Evolutionary conservation across 257 asterid species (phyloP).

Genomic region (Penstemon barbatus): DNA sequence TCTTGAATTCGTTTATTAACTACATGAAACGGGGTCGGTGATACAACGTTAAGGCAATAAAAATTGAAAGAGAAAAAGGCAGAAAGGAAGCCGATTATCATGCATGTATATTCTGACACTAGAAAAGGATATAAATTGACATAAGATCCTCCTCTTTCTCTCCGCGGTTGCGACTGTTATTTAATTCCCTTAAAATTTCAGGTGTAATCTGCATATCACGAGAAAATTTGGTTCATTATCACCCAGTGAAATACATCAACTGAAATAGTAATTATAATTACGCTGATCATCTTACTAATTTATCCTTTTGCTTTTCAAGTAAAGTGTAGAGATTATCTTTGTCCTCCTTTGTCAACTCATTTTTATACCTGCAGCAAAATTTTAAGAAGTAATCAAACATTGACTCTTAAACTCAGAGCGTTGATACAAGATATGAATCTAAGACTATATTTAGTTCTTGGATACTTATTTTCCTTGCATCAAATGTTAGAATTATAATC

Average conservation of each 20-base stretch:
- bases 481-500: no score
- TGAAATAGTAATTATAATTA: constrained; percentile 3
- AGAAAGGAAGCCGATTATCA: background rate
- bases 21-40: constrained; percentile 58
- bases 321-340: no score
- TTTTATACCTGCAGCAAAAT: background rate
- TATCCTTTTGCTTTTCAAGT: no score
- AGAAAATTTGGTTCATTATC: background rate
- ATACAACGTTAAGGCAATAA: constrained; percentile 44
- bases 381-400: background rate
- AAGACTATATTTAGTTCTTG: no score
- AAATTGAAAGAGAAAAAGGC: background rate
- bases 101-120: no score
- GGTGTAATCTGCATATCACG: constrained; percentile 72
- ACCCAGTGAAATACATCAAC: background rate
- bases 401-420: no score
- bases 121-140: constrained; percentile 73
- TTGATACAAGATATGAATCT: no score
- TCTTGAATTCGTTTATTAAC: constrained; percentile 62
- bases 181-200: constrained; percentile 76
- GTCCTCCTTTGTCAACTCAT: no score
- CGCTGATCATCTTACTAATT: constrained; percentile 24
- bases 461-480: no score
- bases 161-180: constrained; percentile 85
- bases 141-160: constrained; percentile 71